Conservation (phyloP, 805 yeast species). For the Pichia paraexigua region DNA sequence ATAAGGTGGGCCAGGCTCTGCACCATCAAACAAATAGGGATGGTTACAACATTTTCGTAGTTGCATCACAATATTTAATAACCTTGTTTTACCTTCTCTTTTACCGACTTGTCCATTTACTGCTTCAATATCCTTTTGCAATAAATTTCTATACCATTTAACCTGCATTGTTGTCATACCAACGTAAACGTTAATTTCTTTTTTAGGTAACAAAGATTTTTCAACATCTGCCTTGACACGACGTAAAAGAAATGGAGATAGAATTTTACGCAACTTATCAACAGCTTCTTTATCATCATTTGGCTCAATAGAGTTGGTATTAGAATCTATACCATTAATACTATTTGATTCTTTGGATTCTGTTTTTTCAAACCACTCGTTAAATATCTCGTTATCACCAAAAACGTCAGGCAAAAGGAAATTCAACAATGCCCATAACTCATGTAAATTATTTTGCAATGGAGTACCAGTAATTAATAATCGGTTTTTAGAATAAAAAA, state of each 20-base stretch:
- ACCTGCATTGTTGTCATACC: conserved; percentile 96
- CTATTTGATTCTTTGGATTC: conserved; percentile 65
- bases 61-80: conserved; percentile 94
- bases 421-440: conserved; percentile 90
- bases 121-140: conserved; percentile 92
- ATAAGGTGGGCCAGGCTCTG: conserved; percentile 97
- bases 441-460: conserved; percentile 88
- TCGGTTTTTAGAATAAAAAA: conserved; percentile 79
- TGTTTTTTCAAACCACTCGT: conserved; percentile 75
- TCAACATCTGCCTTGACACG: conserved; percentile 93
- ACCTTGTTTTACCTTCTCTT: conserved; percentile 84
- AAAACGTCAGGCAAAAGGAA: conserved; percentile 91
- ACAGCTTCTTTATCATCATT: conserved; percentile 83
- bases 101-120: conserved; percentile 95
- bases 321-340: conserved; percentile 54
- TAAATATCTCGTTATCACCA: conserved; percentile 83
- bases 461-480: conserved; percentile 94
- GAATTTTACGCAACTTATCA: conserved; percentile 78
- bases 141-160: conserved; percentile 79
- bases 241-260: conserved; percentile 80
- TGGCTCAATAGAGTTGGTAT: conserved; percentile 32
- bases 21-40: conserved; percentile 97
- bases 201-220: conserved; percentile 80
- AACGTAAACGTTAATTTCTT: conserved; percentile 80
- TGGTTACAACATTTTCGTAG: conserved; percentile 94